phyloP scores from a whole-genome alignment of 805 yeast genomes.

The Zygosaccharomyces bisporus region DNA sequence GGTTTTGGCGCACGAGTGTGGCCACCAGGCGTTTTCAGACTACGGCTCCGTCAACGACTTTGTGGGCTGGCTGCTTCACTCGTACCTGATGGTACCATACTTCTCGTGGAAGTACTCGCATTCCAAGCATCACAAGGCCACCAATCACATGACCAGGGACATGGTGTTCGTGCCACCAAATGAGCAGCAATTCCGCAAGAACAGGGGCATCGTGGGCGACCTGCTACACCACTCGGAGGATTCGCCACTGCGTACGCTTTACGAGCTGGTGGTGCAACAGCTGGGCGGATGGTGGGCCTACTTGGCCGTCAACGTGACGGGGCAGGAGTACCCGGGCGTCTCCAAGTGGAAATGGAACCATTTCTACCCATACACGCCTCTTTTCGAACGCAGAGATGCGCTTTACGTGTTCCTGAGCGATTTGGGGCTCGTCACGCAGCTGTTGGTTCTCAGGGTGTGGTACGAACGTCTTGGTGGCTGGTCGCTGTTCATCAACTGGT shows the following conservation, averaged over 20 bases:
- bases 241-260: constrained; percentile 65
- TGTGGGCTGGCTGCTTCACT: constrained; percentile 81
- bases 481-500: constrained; percentile 63
- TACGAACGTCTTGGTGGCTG: constrained; percentile 58
- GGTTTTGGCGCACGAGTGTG: constrained; percentile 90
- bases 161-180: constrained; percentile 81
- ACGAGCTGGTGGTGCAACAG: constrained; percentile 60
- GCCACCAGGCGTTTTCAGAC: constrained; percentile 81
- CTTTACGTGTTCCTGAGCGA: constrained; percentile 70
- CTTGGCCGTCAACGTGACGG: constrained; percentile 68
- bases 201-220: constrained; percentile 35
- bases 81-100: constrained; percentile 75
- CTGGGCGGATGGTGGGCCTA: constrained; percentile 72
- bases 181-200: constrained; percentile 49
- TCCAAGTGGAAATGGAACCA: constrained; percentile 55
- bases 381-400: constrained; percentile 70
- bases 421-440: constrained; percentile 59
- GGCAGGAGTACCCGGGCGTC: constrained; percentile 56
- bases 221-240: constrained; percentile 61
- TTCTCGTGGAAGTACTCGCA: constrained; percentile 84
- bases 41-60: constrained; percentile 68
- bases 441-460: constrained; percentile 55
- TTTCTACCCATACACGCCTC: constrained; percentile 67
- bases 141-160: constrained; percentile 77
- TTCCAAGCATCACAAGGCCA: constrained; percentile 86